Evolutionary conservation across 306 rosid genomes (phyloP), one percentile per base, ranked within the genome.

Genomic region (Trifolium pratense): DNA sequence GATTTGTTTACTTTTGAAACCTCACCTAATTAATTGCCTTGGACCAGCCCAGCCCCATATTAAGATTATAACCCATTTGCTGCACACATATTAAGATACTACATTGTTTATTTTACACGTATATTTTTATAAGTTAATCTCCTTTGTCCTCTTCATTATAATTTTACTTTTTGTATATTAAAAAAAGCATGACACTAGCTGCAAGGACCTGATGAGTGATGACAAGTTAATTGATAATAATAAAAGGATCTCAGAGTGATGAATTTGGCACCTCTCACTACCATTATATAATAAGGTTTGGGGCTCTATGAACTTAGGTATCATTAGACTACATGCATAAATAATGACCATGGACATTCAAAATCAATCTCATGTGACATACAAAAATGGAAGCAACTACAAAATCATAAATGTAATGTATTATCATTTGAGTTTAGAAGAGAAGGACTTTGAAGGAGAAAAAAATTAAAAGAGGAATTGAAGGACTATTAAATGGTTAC

Each of bases 211-310:
- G 18, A 39, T n/a, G 39, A 51, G 7, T 40, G 18, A 39, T n/a
- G 39, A 51, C 7, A 43, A 64, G 51, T 18, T 26, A 80, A 68
- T 51, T 52, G 68, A 75, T 68, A 21, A 43, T n/a, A 40, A 43
- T 11, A 40, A 75, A 42, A 63, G 69, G 64, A 75, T 80, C 64
- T 64, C 2, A 42, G 20, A 13, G 52, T 25, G 59, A 74, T 42
- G 5, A 74, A 60, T 31, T 20, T 48, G 52, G n/a, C 55, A 68
- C 65, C 29, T 37, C 78, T 51, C 51, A 75, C 61, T 37, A 56
- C 36, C 29, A 61, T 69, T 21, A 68, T 8, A 7, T 83, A 85
- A 52, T 83, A 85, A 88, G 91, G 86, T 87, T 89, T 31, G 88
- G 86, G 91, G 94, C 81, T 82, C 76, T 66, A 71, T 66, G 77